phyloP scores from a whole-genome alignment of 2,329 filamentous ascomycete species.

The Ophiostoma perfectum region DNA sequence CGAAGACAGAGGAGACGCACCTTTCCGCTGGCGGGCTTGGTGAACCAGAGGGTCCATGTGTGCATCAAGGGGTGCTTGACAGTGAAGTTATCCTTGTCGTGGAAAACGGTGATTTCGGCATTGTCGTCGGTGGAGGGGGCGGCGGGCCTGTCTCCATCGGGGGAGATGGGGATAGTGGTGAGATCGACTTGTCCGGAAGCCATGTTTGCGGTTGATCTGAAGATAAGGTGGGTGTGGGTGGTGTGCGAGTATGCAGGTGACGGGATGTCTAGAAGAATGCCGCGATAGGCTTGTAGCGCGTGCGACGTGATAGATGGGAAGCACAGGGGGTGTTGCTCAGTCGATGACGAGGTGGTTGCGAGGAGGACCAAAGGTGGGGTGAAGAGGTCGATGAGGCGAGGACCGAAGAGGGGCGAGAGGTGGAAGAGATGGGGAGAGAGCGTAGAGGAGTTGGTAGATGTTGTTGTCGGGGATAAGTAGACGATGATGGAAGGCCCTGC shows the following conservation, averaged over 20 bases:
- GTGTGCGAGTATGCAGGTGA: not conserved
- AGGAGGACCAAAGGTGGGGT: conserved; percentile 3
- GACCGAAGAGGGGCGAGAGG: not conserved
- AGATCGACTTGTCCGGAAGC: conserved; percentile 56
- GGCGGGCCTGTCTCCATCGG: conserved; percentile 54
- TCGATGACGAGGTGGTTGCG: conserved; percentile 2
- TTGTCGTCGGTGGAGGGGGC: conserved; percentile 40
- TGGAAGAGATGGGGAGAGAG: not conserved
- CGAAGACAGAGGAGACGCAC: conserved; percentile 40
- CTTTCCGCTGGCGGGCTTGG: conserved; percentile 94
- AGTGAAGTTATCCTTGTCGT: conserved; percentile 98
- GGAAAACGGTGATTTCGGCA: conserved; percentile 87
- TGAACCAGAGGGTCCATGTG: conserved; percentile 99
- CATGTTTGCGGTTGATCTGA: conserved; percentile 31
- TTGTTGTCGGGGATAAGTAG: not conserved
- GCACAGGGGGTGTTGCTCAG: not conserved
- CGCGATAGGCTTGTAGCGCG: not conserved
- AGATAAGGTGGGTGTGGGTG: not conserved
- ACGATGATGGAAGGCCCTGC: conserved; percentile 19
- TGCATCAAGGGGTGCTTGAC: conserved; percentile 98
- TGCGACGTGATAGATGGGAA: not conserved
- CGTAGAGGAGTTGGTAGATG: not conserved
- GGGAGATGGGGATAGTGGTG: conserved; percentile 62
- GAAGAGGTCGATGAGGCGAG: not conserved
- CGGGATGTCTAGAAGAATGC: not conserved